Evolutionary conservation across 768 basidiomycete genomes (phyloP).

Genomic region (Suillus subluteus): DNA sequence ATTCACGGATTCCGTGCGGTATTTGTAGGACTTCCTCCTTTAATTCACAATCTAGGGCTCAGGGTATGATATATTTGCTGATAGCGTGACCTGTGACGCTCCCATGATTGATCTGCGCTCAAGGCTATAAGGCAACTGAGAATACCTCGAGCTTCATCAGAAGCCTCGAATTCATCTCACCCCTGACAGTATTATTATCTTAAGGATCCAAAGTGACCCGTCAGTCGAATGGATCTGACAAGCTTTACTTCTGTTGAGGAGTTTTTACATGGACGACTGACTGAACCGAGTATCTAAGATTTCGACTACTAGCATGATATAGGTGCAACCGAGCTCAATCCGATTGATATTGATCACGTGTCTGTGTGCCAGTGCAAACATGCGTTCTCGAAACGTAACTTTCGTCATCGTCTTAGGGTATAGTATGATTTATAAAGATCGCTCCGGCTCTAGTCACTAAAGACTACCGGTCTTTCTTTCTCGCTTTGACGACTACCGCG

Average conservation of each 20-base stretch:
- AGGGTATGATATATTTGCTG: conserved; percentile 6
- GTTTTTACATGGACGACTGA: not conserved
- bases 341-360: conserved; percentile 10
- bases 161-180: not conserved
- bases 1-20: not conserved
- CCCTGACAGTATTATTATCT: not conserved
- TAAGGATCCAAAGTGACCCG: not conserved
- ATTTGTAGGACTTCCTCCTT: not conserved
- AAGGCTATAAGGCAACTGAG: conserved; percentile 3
- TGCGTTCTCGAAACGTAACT: not conserved
- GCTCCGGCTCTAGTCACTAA: not conserved
- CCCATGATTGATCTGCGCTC: not conserved
- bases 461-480: not conserved
- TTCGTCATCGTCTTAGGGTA: conserved; percentile 2
- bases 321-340: not conserved
- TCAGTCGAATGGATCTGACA: not conserved
- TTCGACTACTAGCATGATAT: not conserved
- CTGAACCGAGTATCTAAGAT: not conserved
- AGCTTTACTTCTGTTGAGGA: not conserved
- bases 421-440: conserved; percentile 3
- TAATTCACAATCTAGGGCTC: conserved; percentile 8
- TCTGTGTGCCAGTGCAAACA: no score
- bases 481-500: not conserved
- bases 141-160: conserved; percentile 1
- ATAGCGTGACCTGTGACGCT: not conserved